Percentiles rank a stretch among this genome's conserved stretches.
Evolutionary conservation across 371 early-diverging fungal species (phyloP).

Genomic region (Mortierella sp.): DNA sequence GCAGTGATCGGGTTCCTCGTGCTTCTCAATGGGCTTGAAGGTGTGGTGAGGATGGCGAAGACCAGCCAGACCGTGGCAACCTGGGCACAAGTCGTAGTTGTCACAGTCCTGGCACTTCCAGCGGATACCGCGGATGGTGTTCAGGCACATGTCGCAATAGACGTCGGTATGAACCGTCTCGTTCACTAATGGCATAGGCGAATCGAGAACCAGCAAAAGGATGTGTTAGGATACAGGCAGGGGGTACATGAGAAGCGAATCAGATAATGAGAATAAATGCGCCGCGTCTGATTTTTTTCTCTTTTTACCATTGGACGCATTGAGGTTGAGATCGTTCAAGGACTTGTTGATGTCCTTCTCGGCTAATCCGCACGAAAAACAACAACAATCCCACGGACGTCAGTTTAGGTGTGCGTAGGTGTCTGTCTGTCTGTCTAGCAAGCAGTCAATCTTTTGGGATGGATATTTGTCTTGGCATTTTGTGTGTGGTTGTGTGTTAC

Average conservation of each 20-base stretch:
- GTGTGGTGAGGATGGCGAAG: slow-evolving; percentile 51
- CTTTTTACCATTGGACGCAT: not conserved
- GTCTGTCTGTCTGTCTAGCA: no score
- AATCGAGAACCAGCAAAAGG: not conserved
- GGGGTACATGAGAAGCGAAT: not conserved
- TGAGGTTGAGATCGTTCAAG: not conserved
- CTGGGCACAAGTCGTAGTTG: slow-evolving; percentile 67
- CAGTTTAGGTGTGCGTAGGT: not conserved
- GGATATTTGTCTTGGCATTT: not conserved
- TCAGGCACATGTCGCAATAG: slow-evolving; percentile 64
- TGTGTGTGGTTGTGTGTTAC: slow-evolving; percentile 6
- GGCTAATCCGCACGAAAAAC: not conserved
- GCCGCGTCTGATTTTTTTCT: not conserved
- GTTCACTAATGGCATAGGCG: not conserved
- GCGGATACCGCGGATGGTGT: slow-evolving; percentile 59
- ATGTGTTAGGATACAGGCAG: not conserved
- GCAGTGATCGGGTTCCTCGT: not conserved
- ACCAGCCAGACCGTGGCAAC: slow-evolving; percentile 54
- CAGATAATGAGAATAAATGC: not conserved
- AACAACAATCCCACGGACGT: not conserved
- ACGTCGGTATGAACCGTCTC: slow-evolving; percentile 34
- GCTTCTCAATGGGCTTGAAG: slow-evolving; percentile 40
- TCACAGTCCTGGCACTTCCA: slow-evolving; percentile 66
- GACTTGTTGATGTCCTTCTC: slow-evolving; percentile 3
- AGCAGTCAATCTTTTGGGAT: not conserved